Conservation (phyloP, 192 early-diverging fungal genomes). For the Backusella liffmaniae region DNA sequence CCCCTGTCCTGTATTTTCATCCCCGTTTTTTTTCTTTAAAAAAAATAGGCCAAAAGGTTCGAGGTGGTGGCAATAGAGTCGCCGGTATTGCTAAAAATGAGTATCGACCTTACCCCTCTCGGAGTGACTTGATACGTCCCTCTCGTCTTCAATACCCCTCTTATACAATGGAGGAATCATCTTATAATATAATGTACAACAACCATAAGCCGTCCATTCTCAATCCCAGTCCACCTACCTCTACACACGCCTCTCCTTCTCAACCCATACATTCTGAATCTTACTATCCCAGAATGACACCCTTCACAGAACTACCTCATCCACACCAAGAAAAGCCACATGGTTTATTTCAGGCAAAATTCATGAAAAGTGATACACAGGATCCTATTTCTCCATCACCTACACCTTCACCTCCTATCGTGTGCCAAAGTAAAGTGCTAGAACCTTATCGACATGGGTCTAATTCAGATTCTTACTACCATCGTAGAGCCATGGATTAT, state of each 20-base stretch:
- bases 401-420: conserved; percentile 9
- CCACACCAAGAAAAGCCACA: not conserved
- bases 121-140: not conserved
- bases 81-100: not conserved
- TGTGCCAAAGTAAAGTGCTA: not conserved
- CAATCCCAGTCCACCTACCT: not conserved
- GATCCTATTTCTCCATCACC: conserved; percentile 11
- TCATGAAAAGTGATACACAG: not conserved
- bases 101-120: not conserved
- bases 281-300: not conserved
- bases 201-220: not conserved
- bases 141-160: not conserved
- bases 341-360: not conserved
- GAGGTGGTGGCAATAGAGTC: not conserved
- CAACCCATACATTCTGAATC: not conserved
- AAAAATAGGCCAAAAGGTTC: not conserved
- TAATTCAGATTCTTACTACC: not conserved
- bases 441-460: not conserved
- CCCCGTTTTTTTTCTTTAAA: not conserved
- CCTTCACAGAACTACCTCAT: conserved; percentile 8
- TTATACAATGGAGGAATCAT: not conserved
- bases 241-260: not conserved
- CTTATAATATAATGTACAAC: not conserved
- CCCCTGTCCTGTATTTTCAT: not conserved
- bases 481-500: not conserved